phyloP scores from a whole-genome alignment of 441 rosid genomes.

The Brassica balearica region DNA sequence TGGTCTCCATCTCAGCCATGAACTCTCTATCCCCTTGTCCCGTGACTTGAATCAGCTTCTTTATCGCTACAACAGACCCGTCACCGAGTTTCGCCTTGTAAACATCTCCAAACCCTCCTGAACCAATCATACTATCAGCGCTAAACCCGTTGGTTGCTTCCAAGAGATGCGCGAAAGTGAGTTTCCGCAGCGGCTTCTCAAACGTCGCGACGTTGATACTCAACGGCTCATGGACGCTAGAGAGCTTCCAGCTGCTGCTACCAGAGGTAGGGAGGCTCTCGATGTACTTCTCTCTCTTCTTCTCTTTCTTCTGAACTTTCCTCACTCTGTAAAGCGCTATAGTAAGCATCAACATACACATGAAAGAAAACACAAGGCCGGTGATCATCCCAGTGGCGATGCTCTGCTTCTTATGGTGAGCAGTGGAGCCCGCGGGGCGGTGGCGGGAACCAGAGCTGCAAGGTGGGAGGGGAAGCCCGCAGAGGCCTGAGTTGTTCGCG shows the following conservation, averaged over 20 bases:
- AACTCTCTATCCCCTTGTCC: conserved; percentile 98
- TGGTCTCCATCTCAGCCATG: conserved; percentile 98
- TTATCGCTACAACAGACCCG: conserved; percentile 85
- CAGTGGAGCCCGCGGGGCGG: conserved; percentile 29
- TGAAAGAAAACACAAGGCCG: conserved; percentile 64
- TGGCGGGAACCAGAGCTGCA: conserved; percentile 59
- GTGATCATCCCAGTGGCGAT: conserved; percentile 60
- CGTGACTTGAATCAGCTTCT: conserved; percentile 87
- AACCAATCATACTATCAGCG: conserved; percentile 84
- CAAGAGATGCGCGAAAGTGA: conserved; percentile 85
- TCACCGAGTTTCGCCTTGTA: conserved; percentile 85
- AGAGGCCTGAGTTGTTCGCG: conserved; percentile 89
- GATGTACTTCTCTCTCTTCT: conserved; percentile 78
- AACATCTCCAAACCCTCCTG: conserved; percentile 97
- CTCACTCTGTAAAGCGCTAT: conserved; percentile 67
- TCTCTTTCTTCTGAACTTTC: conserved; percentile 59
- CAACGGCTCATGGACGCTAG: conserved; percentile 82
- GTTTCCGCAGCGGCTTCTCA: conserved; percentile 87
- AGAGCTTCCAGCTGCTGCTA: conserved; percentile 90
- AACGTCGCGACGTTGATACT: conserved; percentile 93
- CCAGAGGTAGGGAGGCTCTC: conserved; percentile 92
- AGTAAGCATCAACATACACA: conserved; percentile 65
- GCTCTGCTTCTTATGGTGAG: conserved; percentile 51
- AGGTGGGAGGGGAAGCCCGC: conserved; percentile 80
- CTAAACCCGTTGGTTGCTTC: conserved; percentile 98